These are phyloP conservation scores for Rhodotorula sp. DNA, from an alignment of 1,284 basidiomycete genomes.

Conservation along the genomic window DNA sequence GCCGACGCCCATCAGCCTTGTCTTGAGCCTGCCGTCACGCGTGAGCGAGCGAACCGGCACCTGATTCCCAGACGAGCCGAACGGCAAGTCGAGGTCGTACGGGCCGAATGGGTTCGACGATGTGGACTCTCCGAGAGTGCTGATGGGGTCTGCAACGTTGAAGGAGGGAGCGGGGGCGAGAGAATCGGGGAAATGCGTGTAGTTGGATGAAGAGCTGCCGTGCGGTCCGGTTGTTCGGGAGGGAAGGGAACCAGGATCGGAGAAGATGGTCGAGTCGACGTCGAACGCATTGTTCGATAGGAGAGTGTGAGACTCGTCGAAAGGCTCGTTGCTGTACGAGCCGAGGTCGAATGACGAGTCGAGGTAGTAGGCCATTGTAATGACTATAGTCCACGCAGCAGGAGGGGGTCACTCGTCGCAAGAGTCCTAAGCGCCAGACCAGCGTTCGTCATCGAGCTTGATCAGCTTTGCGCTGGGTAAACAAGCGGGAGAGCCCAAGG, in stretches of 20 bases:
- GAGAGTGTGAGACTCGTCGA: neutral
- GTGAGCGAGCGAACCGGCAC: constrained; percentile 16
- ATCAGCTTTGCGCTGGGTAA: too few relatives aligned
- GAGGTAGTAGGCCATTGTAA: constrained; percentile 29
- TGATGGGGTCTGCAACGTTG: neutral
- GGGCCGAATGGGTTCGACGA: constrained; percentile 10
- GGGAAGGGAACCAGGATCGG: constrained; percentile 19
- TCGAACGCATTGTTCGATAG: constrained; percentile 11
- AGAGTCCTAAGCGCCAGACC: too few relatives aligned
- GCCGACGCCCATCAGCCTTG: constrained; percentile 40
- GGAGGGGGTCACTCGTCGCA: too few relatives aligned
- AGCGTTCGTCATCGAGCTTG: too few relatives aligned
- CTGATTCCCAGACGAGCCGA: constrained; percentile 20
- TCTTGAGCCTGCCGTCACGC: constrained; percentile 39
- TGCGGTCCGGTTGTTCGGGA: constrained; percentile 15
- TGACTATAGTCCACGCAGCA: too few relatives aligned
- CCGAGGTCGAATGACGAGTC: constrained; percentile 22
- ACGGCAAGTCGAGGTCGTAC: constrained; percentile 35
- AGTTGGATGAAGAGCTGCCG: constrained; percentile 7
- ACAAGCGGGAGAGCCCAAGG: too few relatives aligned
- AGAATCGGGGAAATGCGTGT: constrained; percentile 22
- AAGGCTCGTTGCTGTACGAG: neutral
- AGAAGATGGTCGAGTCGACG: constrained; percentile 26
- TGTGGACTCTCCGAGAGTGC: neutral
- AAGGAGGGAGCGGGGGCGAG: neutral